phyloP scores from a whole-genome alignment of 2,329 filamentous ascomycete genomes.

The Basipetospora chlamydospora region DNA sequence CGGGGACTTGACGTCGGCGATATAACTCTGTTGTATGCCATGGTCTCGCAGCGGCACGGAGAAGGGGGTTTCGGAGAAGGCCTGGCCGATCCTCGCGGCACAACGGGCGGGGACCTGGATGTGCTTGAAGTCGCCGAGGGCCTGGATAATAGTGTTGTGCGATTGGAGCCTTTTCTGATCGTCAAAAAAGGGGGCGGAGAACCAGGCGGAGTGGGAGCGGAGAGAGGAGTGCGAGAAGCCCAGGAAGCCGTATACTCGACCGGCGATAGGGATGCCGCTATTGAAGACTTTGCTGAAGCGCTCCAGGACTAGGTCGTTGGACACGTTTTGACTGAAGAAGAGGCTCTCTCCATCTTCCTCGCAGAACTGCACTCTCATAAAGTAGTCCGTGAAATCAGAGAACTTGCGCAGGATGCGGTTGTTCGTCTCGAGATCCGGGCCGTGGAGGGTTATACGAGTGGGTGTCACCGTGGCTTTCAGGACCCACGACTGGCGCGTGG shows the following conservation, averaged over 20 bases:
- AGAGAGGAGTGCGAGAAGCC: constrained; percentile 72
- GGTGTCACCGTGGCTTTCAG: constrained; percentile 47
- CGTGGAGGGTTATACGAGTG: constrained; percentile 38
- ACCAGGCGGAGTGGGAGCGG: constrained; percentile 56
- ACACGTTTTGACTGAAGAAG: constrained; percentile 35
- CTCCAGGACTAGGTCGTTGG: constrained; percentile 32
- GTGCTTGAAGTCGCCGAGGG: constrained; percentile 33
- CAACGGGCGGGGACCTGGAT: constrained; percentile 40
- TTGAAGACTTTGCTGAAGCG: constrained; percentile 48
- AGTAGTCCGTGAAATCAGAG: constrained; percentile 41
- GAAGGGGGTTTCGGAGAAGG: constrained; percentile 61
- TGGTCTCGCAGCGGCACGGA: constrained; percentile 35
- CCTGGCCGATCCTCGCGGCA: constrained; percentile 47
- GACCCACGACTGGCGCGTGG: constrained; percentile 31
- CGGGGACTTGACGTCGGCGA: constrained; percentile 36
- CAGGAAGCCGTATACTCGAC: constrained; percentile 48
- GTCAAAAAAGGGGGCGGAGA: constrained; percentile 32
- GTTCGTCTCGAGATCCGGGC: constrained; percentile 50
- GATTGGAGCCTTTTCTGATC: constrained; percentile 17
- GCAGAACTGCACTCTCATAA: constrained; percentile 56
- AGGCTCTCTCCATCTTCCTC: constrained; percentile 60
- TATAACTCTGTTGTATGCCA: constrained; percentile 17
- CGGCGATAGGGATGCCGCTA: constrained; percentile 47
- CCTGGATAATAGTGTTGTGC: constrained; percentile 27
- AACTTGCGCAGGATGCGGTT: constrained; percentile 61